These are phyloP conservation scores for Penicillium nordicum DNA, from an alignment of 2,329 filamentous ascomycete genomes.

Conservation along the genomic window DNA sequence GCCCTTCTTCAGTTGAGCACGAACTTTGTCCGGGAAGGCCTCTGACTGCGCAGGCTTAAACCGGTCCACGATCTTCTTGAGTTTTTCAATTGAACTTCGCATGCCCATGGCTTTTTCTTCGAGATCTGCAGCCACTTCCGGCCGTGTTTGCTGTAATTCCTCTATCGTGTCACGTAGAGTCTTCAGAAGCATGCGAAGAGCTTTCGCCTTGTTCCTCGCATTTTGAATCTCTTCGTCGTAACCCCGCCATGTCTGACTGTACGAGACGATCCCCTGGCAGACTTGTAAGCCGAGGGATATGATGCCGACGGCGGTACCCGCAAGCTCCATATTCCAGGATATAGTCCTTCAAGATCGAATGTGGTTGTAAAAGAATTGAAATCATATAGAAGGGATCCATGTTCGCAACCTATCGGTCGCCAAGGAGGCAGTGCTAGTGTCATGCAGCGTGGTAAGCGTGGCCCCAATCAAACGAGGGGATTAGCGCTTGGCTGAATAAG, in stretches of 20 bases:
- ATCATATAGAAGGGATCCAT: neutral
- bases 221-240: conserved; percentile 9
- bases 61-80: neutral
- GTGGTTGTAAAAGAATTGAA: neutral
- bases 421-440: neutral
- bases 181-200: conserved; percentile 1
- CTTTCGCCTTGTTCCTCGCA: conserved; percentile 2
- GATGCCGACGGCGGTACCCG: conserved; percentile 11
- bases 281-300: conserved; percentile 14
- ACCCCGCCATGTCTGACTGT: conserved; percentile 4
- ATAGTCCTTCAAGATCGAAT: neutral
- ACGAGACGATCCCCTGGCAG: conserved; percentile 7
- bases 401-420: neutral
- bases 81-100: neutral
- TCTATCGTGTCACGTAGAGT: conserved; percentile 3
- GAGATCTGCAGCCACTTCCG: neutral
- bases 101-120: neutral
- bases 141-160: neutral
- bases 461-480: neutral
- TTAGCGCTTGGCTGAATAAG: neutral
- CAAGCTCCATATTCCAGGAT: neutral
- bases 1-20: neutral
- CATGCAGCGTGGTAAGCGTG: neutral
- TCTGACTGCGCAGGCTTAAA: neutral
- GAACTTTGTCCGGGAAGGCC: neutral